Percentiles rank a stretch among this genome's conserved stretches.
Evolutionary conservation across 805 yeast genomes (phyloP).

Genomic region (Spathaspora boniae): DNA sequence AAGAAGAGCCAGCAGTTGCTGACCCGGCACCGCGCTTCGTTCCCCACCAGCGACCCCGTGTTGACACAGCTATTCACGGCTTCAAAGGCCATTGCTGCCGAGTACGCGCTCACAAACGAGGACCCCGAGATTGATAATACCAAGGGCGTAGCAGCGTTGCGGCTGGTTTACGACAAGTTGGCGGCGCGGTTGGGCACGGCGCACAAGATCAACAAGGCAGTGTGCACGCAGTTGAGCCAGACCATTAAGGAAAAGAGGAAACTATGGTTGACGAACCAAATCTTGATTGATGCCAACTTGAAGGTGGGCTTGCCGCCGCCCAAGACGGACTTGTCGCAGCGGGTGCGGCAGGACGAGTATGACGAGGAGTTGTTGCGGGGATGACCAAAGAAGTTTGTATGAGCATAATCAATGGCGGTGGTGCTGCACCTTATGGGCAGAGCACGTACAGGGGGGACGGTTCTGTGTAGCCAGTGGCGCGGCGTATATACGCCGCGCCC

Average conservation of each 20-base stretch:
- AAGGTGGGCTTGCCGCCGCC: slow-evolving; percentile 31
- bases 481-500: too few relatives aligned
- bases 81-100: slow-evolving; percentile 3
- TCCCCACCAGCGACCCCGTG: slow-evolving; percentile 2
- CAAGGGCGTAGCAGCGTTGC: slow-evolving; percentile 15
- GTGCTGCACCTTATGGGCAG: too few relatives aligned
- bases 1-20: slow-evolving; percentile 11
- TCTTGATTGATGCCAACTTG: slow-evolving; percentile 41
- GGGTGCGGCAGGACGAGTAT: slow-evolving; percentile 11
- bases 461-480: too few relatives aligned
- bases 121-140: slow-evolving; percentile 16
- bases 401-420: too few relatives aligned
- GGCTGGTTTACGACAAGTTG: slow-evolving; percentile 24
- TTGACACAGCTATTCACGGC: slow-evolving; percentile 5
- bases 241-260: slow-evolving; percentile 30
- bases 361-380: slow-evolving; percentile 11
- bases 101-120: slow-evolving; percentile 10
- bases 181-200: slow-evolving; percentile 34
- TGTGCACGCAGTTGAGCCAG: slow-evolving; percentile 24
- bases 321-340: slow-evolving; percentile 3
- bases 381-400: neutral
- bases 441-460: too few relatives aligned
- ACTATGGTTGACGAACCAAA: slow-evolving; percentile 40
- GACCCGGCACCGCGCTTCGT: slow-evolving; percentile 5
- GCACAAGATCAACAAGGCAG: slow-evolving; percentile 33